Conservation (phyloP, 129 eudicot genomes). For the Arctium lappa region DNA sequence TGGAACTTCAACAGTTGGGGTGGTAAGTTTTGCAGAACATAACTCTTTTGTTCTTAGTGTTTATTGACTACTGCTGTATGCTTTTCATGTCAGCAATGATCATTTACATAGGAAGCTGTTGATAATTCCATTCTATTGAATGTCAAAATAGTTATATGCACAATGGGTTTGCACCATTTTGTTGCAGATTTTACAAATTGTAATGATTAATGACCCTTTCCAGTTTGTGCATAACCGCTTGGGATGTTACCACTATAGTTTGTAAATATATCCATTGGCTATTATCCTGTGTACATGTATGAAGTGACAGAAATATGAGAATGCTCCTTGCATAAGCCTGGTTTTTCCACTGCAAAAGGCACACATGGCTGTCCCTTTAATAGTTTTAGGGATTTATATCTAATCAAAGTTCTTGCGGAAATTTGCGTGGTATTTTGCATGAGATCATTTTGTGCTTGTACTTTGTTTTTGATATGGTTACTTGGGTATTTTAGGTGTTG, state of each 20-base stretch:
- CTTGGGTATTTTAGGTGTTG: constrained; percentile 43
- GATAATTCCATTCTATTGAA: not conserved
- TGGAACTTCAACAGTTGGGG: constrained; percentile 98
- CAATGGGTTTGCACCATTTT: not conserved
- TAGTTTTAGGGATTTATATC: not conserved
- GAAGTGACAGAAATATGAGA: not conserved
- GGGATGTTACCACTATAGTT: not conserved
- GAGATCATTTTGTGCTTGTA: not conserved
- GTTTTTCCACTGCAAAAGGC: not conserved
- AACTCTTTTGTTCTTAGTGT: not conserved
- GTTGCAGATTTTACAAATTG: not conserved
- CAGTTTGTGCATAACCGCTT: constrained; percentile 1
- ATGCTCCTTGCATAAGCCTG: not conserved
- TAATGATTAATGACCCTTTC: not conserved
- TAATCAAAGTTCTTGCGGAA: not conserved
- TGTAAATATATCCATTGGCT: not conserved
- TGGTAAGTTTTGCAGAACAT: constrained; percentile 42
- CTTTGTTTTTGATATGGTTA: not conserved
- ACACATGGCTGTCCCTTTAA: not conserved
- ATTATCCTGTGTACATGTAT: not conserved
- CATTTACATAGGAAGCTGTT: not conserved
- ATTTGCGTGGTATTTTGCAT: not conserved
- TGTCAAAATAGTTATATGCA: not conserved
- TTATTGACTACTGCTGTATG: not conserved
- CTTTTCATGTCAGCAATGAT: constrained; percentile 1